Conservation (phyloP, 345 rosid genomes). For the Mercurialis annua region DNA sequence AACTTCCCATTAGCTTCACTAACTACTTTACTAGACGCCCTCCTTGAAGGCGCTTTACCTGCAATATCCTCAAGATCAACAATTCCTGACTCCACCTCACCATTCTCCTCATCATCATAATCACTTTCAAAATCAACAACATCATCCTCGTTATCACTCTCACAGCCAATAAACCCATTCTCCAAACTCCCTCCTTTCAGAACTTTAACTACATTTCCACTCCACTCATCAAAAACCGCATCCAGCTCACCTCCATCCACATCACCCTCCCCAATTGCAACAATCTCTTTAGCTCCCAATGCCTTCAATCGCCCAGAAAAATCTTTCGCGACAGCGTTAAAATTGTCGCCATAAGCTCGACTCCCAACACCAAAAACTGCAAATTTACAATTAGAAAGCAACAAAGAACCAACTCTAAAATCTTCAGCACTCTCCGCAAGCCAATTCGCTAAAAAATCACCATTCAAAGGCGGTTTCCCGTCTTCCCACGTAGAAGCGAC, state of each 20-base stretch:
- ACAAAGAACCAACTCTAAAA: slow-evolving; percentile 78
- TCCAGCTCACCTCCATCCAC: slow-evolving; percentile 70
- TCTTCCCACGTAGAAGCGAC: slow-evolving; percentile 91
- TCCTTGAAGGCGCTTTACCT: slow-evolving; percentile 81
- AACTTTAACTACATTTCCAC: slow-evolving; percentile 44
- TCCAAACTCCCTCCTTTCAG: slow-evolving; percentile 49
- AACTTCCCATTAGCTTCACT: slow-evolving; percentile 51
- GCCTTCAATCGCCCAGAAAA: slow-evolving; percentile 56
- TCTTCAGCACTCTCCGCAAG: slow-evolving; percentile 79
- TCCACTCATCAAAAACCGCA: slow-evolving; percentile 60
- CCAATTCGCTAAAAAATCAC: slow-evolving; percentile 68
- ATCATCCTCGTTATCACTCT: slow-evolving; percentile 37
- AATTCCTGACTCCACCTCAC: slow-evolving; percentile 35
- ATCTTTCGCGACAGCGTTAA: slow-evolving; percentile 73
- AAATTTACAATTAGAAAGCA: slow-evolving; percentile 61
- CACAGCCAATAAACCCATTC: slow-evolving; percentile 29
- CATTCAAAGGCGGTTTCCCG: slow-evolving; percentile 67
- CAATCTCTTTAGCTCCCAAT: slow-evolving; percentile 70
- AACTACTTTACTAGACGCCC: slow-evolving; percentile 37
- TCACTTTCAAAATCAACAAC: slow-evolving; percentile 36
- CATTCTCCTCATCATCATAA: slow-evolving; percentile 34
- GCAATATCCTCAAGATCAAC: slow-evolving; percentile 96
- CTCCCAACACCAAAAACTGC: slow-evolving; percentile 94
- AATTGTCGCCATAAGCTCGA: slow-evolving; percentile 57
- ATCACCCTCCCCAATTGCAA: slow-evolving; percentile 65